Conservation (phyloP, 352 stramenopile genomes). For the Phytopythium helicoides region DNA sequence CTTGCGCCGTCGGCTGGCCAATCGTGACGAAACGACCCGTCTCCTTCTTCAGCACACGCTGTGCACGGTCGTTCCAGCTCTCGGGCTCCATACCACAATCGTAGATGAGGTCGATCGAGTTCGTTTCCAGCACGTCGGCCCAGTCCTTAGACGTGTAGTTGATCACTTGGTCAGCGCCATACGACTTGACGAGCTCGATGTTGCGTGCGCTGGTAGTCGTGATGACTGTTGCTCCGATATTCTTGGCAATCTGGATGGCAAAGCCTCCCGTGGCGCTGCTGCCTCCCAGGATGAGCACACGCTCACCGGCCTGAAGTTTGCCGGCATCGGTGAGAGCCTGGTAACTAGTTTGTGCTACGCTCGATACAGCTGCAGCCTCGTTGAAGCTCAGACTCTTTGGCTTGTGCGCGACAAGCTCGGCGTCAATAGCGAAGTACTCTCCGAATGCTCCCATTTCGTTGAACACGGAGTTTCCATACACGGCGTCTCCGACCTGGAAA, state of each 20-base stretch:
- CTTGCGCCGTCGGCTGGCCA: slow-evolving; percentile 7
- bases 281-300: slow-evolving; percentile 43
- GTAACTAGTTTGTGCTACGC: slow-evolving; percentile 33
- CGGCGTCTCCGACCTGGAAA: slow-evolving; percentile 22
- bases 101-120: slow-evolving; percentile 37
- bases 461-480: slow-evolving; percentile 24
- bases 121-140: slow-evolving; percentile 11
- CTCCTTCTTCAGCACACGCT: slow-evolving; percentile 15
- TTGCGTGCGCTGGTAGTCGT: slow-evolving; percentile 22
- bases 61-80: slow-evolving; percentile 20
- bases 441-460: slow-evolving; percentile 21
- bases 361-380: slow-evolving; percentile 29
- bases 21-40: slow-evolving; percentile 14
- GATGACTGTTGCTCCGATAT: slow-evolving; percentile 21
- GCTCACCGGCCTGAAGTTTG: slow-evolving; percentile 39
- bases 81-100: slow-evolving; percentile 24
- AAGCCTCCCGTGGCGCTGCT: slow-evolving; percentile 33
- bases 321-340: slow-evolving; percentile 28
- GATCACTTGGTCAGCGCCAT: slow-evolving; percentile 27
- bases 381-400: slow-evolving; percentile 39
- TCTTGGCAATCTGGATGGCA: slow-evolving; percentile 40
- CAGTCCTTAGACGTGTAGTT: slow-evolving; percentile 34
- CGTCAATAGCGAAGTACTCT: slow-evolving; percentile 29
- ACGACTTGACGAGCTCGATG: slow-evolving; percentile 15
- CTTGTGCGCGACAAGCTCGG: slow-evolving; percentile 39